A percentile compares a stretch with the other conserved stretches of the same genome.
phyloP scores from a whole-genome alignment of 2,329 filamentous ascomycete species.

The Ophiostoma quercus region DNA sequence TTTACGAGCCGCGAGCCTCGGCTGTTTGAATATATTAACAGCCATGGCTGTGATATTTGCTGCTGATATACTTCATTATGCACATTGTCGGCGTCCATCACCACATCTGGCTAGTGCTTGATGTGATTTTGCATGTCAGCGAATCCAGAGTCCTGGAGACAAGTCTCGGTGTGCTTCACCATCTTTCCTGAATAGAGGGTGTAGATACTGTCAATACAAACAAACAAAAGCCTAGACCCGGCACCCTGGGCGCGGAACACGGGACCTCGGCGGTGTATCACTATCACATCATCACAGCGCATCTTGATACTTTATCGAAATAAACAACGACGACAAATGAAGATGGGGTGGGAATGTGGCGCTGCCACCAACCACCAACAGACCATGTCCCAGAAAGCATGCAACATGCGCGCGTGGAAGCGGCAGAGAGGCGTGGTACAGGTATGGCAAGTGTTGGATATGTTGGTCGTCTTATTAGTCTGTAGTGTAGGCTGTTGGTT shows the following conservation, averaged over 20 bases:
- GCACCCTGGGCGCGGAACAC: not conserved
- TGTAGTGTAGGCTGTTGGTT: not conserved
- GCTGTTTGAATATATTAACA: too few relatives aligned
- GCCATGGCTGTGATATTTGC: too few relatives aligned
- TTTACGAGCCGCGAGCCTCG: too few relatives aligned
- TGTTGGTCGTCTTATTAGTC: not conserved
- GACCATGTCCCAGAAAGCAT: not conserved
- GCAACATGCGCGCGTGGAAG: conserved; percentile 6
- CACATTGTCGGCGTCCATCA: too few relatives aligned
- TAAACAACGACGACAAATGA: too few relatives aligned
- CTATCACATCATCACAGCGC: not conserved
- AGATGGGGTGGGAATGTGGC: not conserved
- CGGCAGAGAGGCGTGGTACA: not conserved
- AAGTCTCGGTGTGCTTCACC: too few relatives aligned
- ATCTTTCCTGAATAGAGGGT: too few relatives aligned
- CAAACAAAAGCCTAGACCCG: not conserved
- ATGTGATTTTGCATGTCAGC: too few relatives aligned
- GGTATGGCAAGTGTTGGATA: not conserved
- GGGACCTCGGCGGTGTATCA: not conserved
- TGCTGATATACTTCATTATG: too few relatives aligned
- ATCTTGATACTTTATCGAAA: too few relatives aligned
- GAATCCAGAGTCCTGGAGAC: too few relatives aligned
- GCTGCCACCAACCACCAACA: not conserved
- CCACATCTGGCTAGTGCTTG: too few relatives aligned
- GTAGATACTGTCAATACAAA: not conserved